Base-by-base conservation (phyloP, 257 asterid species). In the Thymus mandschuricus region DNA sequence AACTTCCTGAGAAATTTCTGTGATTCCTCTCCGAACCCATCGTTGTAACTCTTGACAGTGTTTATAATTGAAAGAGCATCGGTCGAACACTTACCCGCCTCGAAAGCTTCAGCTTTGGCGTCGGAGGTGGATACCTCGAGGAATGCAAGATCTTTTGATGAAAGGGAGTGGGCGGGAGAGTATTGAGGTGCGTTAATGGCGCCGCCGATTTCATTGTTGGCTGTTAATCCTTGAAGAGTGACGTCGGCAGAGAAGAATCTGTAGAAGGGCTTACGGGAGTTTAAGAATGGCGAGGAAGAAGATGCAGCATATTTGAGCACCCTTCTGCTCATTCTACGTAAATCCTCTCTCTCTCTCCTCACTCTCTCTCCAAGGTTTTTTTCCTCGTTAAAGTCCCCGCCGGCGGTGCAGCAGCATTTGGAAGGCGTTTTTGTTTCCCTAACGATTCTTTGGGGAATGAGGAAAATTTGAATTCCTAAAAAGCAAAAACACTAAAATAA, bases 1-100 rank as follows among this genome's bases (percentile, higher is more conserved):
- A 85, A 91, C 71, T 70, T 81, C 81, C 97, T 86, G 60, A 94
- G 90, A 62, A 82, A 83, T 77, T 81, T 91, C 85, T 84, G 91
- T 76, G 96, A 84, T 78, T 84, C 82, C 63, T 84, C 89, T 9
- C 96, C 92, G 60, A 91, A 77, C 60, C 84, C 90, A 70, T 92
- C 96, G 76, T 82, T 77, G 67, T 62, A 70, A 6, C 52, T 77
- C 80, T 50, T 74, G 40, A 89, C 69, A 41, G 76, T 85, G 71
- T 80, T 68, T 28, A 84, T 48, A 41, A 94, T 75, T 28, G 83
- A 79, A 56, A 82, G 70, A 60, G 86, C 92, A 59, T 81, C 96
- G 54, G 71, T 58, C 6, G 76, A 77, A 69, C 82, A 83, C 81
- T 84, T 78, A 80, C 85, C 82, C 10, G 76, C n/a, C 34, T 64